phyloP scores from a whole-genome alignment of 768 basidiomycete genomes.

The Xerocomus potaroensis region DNA sequence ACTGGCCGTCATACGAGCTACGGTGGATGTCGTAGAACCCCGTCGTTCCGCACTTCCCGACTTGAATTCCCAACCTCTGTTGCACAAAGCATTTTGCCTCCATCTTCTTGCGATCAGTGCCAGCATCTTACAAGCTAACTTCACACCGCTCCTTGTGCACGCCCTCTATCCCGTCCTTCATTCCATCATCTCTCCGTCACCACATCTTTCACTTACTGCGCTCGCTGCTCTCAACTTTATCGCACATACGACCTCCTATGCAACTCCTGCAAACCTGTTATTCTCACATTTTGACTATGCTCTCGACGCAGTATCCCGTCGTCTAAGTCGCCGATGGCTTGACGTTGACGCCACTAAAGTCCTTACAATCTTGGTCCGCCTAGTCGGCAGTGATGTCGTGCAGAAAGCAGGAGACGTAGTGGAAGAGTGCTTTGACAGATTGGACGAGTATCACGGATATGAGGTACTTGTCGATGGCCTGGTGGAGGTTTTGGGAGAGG shows the following conservation, averaged over 20 bases:
- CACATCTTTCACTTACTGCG: conserved; percentile 72
- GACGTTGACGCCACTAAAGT: conserved; percentile 90
- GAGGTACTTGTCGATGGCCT: conserved; percentile 80
- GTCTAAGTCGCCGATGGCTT: conserved; percentile 74
- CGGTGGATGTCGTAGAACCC: conserved; percentile 43
- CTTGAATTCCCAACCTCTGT: conserved; percentile 45
- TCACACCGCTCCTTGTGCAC: conserved; percentile 69
- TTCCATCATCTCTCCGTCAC: conserved; percentile 69
- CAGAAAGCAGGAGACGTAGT: conserved; percentile 90
- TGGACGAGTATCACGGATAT: conserved; percentile 97
- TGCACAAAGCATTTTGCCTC: conserved; percentile 70
- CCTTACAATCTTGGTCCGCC: conserved; percentile 74
- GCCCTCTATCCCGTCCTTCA: conserved; percentile 84
- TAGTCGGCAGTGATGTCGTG: conserved; percentile 85
- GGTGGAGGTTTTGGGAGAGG: conserved; percentile 80
- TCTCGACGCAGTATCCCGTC: conserved; percentile 83
- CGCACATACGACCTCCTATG: conserved; percentile 74
- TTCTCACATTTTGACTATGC: conserved; percentile 97
- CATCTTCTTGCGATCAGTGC: conserved; percentile 71
- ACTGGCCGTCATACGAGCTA: conserved; percentile 57
- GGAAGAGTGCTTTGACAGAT: conserved; percentile 94
- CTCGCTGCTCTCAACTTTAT: conserved; percentile 68
- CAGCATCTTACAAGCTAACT: conserved; percentile 68
- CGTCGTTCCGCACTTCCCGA: conserved; percentile 23
- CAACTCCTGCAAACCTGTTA: conserved; percentile 83